A percentile compares a stretch with the other conserved stretches of the same genome.
These are phyloP conservation scores for Blastocystis hominis DNA, from an alignment of 352 stramenopile genomes.

Conservation along the genomic window DNA sequence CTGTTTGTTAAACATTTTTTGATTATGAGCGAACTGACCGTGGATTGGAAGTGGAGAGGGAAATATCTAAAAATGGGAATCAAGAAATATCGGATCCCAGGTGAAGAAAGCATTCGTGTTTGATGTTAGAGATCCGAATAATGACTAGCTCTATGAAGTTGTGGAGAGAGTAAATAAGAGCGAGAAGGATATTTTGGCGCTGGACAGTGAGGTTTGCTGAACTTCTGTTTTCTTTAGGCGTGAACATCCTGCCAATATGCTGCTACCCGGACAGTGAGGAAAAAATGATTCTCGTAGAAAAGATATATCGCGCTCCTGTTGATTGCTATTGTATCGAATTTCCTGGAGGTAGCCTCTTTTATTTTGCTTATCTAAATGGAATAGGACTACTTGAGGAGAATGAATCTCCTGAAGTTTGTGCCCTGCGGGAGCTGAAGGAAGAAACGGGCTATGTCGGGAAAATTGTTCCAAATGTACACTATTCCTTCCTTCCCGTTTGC, in stretches of 20 bases:
- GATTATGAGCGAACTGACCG: background rate
- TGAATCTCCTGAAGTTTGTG: background rate
- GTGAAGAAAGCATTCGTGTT: background rate
- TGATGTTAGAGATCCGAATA: background rate
- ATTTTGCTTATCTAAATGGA: no score
- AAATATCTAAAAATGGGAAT: slow-evolving; percentile 9
- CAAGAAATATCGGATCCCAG: slow-evolving; percentile 10
- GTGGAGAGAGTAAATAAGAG: background rate
- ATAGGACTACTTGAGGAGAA: background rate
- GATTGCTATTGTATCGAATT: slow-evolving; percentile 28
- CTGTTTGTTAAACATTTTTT: background rate
- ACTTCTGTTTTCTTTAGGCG: background rate
- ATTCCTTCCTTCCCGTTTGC: background rate
- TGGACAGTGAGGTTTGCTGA: background rate
- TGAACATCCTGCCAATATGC: background rate
- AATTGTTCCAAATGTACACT: background rate
- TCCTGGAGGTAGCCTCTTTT: background rate
- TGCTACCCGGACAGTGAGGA: background rate
- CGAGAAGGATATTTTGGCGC: background rate
- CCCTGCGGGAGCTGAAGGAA: slow-evolving; percentile 1
- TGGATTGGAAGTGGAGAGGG: slow-evolving; percentile 1
- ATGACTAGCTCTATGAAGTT: background rate
- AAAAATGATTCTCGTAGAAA: background rate
- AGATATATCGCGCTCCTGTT: slow-evolving; percentile 13
- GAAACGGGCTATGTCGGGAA: background rate